Evolutionary conservation across 768 basidiomycete genomes (phyloP), one percentile per base, ranked within the genome.

Genomic region (Royoungia palumana): DNA sequence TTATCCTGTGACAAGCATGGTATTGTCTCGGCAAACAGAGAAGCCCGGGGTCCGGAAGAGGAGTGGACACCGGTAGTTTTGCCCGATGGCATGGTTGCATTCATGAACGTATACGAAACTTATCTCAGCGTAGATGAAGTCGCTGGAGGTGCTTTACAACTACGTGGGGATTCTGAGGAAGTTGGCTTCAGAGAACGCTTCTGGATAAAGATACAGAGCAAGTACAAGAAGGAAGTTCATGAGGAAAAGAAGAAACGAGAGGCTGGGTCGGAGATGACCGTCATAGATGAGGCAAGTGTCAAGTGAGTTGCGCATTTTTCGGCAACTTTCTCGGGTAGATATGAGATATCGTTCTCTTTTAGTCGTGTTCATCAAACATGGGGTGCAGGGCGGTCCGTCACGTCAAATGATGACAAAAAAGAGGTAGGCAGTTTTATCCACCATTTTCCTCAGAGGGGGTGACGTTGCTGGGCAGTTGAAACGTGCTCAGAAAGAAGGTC

Each of bases 41-140:
- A 96, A 61, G 93, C 93, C 22, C 79, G 93, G 27, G 94, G 93
- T 2, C 87, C 89, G 5, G 90, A 95, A 67, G 93, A 96, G 67
- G 93, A 94, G 67, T 96, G 92, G 89, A 88, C 87, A 4, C 87
- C 92, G 14, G 79, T 91, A 21, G 72, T 93, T 47, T 68, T 89
- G 20, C 81, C 87, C 10, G 89, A 88, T 50, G 89, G 89, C 35
- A 89, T 92, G 85, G 81, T 88, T 41, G 87, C 89, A 7, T 87
- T 94, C 63, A 83, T 84, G 81, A 92, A 85, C 67, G 75, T 89
- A 10, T 94, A 94, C 60, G 90, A 93, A 63, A 94, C 86, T 62
- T 94, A 89, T 66, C 78, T 96, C 37, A 68, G 81, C 44, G 72
- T 94, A 36, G 93, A 95, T 58, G 89, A 94, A 60, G 82, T 88